Percentiles rank a stretch among this genome's conserved stretches.
Conservation (phyloP, 1,284 basidiomycete species). For the Porogramme epimiltina region DNA sequence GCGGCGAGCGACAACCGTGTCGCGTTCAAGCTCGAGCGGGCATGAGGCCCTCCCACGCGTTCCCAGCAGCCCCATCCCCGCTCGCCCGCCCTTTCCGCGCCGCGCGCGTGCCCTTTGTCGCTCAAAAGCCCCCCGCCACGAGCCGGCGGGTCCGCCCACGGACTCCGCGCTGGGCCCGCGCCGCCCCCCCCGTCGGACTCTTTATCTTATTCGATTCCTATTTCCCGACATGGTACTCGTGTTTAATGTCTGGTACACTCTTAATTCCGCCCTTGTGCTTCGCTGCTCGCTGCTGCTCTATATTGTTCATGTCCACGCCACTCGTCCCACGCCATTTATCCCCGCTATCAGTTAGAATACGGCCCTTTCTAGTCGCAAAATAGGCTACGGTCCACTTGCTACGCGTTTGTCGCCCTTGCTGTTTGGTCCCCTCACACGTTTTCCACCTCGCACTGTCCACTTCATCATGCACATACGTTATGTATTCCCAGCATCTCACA, state of each 20-base stretch:
- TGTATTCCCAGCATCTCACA: conserved; percentile 23
- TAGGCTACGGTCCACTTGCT: conserved; percentile 24
- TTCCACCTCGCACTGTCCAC: conserved; percentile 16
- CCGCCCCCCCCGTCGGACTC: conserved; percentile 14
- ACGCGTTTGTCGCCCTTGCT: conserved; percentile 18
- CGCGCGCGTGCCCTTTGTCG: background rate
- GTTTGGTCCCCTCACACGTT: conserved; percentile 15
- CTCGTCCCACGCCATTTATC: conserved; percentile 18
- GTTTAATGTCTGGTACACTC: conserved; percentile 25
- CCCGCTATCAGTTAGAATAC: conserved; percentile 23
- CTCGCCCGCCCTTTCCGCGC: background rate
- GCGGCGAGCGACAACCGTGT: conserved; percentile 70
- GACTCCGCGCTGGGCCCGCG: conserved; percentile 18
- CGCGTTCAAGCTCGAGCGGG: conserved; percentile 68
- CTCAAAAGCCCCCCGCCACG: conserved; percentile 20
- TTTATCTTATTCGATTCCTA: conserved; percentile 30
- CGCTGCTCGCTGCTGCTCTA: conserved; percentile 13
- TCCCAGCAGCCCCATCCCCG: too few relatives aligned
- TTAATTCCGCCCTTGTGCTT: conserved; percentile 18
- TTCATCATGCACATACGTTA: conserved; percentile 24
- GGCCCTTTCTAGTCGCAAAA: conserved; percentile 23
- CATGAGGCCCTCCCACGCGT: conserved; percentile 22
- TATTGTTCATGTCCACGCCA: conserved; percentile 11
- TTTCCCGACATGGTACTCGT: conserved; percentile 25
- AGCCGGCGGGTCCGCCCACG: conserved; percentile 10